phyloP scores from a whole-genome alignment of 2,329 filamentous ascomycete species.

The Talaromyces sp. region DNA sequence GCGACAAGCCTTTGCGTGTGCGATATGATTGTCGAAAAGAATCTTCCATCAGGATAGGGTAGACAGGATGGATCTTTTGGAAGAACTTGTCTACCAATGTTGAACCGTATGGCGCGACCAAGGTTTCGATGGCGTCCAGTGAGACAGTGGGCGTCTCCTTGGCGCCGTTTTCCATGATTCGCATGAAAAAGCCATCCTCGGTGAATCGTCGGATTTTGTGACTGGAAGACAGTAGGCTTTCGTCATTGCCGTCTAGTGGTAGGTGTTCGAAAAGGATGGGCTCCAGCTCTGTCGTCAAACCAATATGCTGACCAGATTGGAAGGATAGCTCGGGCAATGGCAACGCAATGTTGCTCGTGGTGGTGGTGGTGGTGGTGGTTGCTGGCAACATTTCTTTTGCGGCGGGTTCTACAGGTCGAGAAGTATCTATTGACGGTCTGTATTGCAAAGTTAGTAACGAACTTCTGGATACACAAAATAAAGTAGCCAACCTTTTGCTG shows the following conservation, averaged over 20 bases:
- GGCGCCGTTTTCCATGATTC: conserved; percentile 29
- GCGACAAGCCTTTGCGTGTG: conserved; percentile 32
- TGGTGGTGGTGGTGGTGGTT: conserved; percentile 4
- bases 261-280: conserved; percentile 36
- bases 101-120: conserved; percentile 41
- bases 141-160: conserved; percentile 31
- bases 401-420: conserved; percentile 15
- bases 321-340: conserved; percentile 29
- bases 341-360: conserved; percentile 12
- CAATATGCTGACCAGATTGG: conserved; percentile 38
- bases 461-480: too few relatives aligned
- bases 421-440: conserved; percentile 12
- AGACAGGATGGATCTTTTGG: conserved; percentile 39
- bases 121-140: conserved; percentile 38
- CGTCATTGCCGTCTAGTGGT: conserved; percentile 37
- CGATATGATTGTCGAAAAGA: conserved; percentile 41
- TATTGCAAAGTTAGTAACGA: neutral
- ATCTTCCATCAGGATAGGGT: conserved; percentile 39
- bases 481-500: conserved; percentile 30
- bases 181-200: conserved; percentile 39
- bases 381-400: conserved; percentile 16
- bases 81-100: conserved; percentile 42
- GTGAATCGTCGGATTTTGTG: conserved; percentile 33
- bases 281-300: conserved; percentile 40
- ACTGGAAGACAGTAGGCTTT: conserved; percentile 31